phyloP scores from a whole-genome alignment of 2,329 filamentous ascomycete species.

The Magnaporthiopsis poae region DNA sequence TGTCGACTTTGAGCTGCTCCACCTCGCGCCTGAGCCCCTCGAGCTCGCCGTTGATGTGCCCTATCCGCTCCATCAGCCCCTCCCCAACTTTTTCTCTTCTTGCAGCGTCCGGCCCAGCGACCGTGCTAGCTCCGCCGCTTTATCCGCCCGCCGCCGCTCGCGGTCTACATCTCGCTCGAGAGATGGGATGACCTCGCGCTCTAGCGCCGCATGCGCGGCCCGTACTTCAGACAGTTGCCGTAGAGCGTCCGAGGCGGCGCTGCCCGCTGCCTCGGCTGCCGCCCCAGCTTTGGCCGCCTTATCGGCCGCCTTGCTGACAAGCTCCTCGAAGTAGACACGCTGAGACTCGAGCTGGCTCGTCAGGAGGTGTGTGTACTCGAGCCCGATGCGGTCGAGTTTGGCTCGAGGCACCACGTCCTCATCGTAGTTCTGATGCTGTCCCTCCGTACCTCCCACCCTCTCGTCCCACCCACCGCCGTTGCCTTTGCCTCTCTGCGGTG shows the following conservation, averaged over 20 bases:
- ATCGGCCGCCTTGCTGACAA: constrained; percentile 77
- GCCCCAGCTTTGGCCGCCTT: constrained; percentile 70
- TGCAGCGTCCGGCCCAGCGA: constrained; percentile 65
- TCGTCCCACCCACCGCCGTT: constrained; percentile 6
- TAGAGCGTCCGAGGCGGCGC: constrained; percentile 38
- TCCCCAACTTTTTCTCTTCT: constrained; percentile 82
- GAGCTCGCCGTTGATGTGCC: constrained; percentile 57
- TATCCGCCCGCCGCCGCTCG: constrained; percentile 57
- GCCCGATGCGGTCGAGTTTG: constrained; percentile 66
- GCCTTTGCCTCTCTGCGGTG: constrained; percentile 14
- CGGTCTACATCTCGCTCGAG: constrained; percentile 66
- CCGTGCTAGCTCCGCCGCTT: constrained; percentile 66
- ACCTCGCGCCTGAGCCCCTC: constrained; percentile 47
- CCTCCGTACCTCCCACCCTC: not conserved
- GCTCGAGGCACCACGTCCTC: constrained; percentile 62
- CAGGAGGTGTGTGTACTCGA: constrained; percentile 90
- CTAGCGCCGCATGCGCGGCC: constrained; percentile 41
- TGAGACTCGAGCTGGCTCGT: constrained; percentile 90
- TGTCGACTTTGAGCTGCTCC: constrained; percentile 48
- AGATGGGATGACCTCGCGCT: constrained; percentile 47
- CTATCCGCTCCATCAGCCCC: constrained; percentile 72
- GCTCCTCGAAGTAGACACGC: constrained; percentile 85
- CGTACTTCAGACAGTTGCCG: constrained; percentile 44
- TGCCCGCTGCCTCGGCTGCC: constrained; percentile 52
- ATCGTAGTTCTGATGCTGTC: constrained; percentile 9